phyloP scores from a whole-genome alignment of 2,329 filamentous ascomycete species.

The Niveomyces coronatus region DNA sequence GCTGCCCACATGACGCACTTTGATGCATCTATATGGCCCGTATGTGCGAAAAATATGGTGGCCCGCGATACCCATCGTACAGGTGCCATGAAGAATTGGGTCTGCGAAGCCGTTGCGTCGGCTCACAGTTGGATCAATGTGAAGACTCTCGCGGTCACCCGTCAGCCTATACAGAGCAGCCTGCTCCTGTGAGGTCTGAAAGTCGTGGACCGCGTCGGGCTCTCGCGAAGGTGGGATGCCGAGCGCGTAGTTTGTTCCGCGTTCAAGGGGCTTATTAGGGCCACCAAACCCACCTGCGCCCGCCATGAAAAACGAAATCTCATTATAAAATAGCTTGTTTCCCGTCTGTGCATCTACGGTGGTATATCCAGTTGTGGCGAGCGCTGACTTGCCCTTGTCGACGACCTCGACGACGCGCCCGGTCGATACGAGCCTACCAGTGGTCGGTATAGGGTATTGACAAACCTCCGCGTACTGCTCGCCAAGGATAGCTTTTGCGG shows the following conservation, averaged over 20 bases:
- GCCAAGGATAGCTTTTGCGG: conserved; percentile 97
- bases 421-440: conserved; percentile 63
- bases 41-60: too few species aligned
- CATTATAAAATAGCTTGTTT: conserved; percentile 94
- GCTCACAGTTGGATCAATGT: too few species aligned
- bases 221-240: conserved; percentile 68
- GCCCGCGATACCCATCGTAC: too few species aligned
- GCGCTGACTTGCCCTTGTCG: conserved; percentile 85
- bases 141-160: conserved; percentile 90
- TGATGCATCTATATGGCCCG: too few species aligned
- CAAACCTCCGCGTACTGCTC: conserved; percentile 96
- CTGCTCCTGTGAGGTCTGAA: conserved; percentile 80
- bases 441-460: conserved; percentile 84
- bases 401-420: conserved; percentile 84
- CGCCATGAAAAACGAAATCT: conserved; percentile 84
- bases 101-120: too few species aligned
- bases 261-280: conserved; percentile 61
- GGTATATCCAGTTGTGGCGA: conserved; percentile 69
- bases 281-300: conserved; percentile 88
- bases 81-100: too few species aligned
- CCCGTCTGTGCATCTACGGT: conserved; percentile 79
- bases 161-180: conserved; percentile 87
- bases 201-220: conserved; percentile 75
- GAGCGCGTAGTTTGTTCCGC: conserved; percentile 67
- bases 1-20: too few species aligned